These are phyloP conservation scores for Kwoniella shivajii DNA, from an alignment of 1,284 basidiomycete species.

Conservation along the genomic window DNA sequence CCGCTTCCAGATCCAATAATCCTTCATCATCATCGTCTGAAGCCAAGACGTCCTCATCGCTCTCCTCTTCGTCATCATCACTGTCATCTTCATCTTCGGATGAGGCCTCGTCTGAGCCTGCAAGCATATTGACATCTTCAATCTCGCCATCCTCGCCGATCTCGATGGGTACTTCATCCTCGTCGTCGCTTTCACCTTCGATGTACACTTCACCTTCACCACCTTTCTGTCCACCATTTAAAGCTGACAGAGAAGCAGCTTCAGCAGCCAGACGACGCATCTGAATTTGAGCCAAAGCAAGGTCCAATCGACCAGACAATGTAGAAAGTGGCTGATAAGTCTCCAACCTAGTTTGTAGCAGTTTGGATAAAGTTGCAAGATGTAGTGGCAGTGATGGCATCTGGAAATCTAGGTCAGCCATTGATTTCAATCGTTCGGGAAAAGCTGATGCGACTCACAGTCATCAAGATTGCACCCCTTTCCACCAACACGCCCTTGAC, in stretches of 20 bases:
- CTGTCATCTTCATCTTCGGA: slow-evolving; percentile 27
- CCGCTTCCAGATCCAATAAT: no score
- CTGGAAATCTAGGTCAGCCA: slow-evolving; percentile 12
- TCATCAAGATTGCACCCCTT: slow-evolving; percentile 92
- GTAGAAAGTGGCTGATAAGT: slow-evolving; percentile 83
- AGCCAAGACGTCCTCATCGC: slow-evolving; percentile 58
- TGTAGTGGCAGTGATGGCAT: slow-evolving; percentile 57
- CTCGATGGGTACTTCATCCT: slow-evolving; percentile 64
- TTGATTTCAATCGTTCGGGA: background rate
- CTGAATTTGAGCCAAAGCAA: slow-evolving; percentile 91
- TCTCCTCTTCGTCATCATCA: slow-evolving; percentile 57
- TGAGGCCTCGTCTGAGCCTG: slow-evolving; percentile 58
- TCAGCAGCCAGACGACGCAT: slow-evolving; percentile 59
- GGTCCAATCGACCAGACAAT: slow-evolving; percentile 85
- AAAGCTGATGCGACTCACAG: slow-evolving; percentile 61
- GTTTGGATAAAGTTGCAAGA: slow-evolving; percentile 79
- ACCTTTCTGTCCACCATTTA: slow-evolving; percentile 34
- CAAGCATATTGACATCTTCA: slow-evolving; percentile 64
- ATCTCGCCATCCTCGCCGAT: slow-evolving; percentile 67
- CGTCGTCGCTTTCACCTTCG: slow-evolving; percentile 53
- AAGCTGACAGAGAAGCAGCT: slow-evolving; percentile 39
- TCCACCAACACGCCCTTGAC: slow-evolving; percentile 81
- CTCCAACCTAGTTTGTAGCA: slow-evolving; percentile 75
- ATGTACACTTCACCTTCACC: slow-evolving; percentile 53
- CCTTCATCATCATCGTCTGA: slow-evolving; percentile 62